Conservation (phyloP, 805 yeast species). For the Metschnikowia continentalis region DNA sequence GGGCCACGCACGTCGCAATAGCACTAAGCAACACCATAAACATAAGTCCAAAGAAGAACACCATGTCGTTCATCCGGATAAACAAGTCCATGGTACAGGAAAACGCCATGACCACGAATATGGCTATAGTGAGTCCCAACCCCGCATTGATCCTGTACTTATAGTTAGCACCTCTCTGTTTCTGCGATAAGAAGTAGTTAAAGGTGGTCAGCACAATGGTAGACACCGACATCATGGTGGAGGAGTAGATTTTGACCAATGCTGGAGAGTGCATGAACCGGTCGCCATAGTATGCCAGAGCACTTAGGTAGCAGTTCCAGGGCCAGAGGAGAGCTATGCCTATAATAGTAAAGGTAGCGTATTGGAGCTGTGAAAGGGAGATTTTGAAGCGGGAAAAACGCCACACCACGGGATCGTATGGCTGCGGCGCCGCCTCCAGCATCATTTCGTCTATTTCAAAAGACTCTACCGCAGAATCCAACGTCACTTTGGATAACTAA, state of each 20-base stretch:
- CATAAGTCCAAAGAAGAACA: conserved; percentile 56
- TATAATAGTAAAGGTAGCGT: conserved; percentile 57
- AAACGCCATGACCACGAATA: conserved; percentile 56
- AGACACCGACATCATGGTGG: conserved; percentile 85
- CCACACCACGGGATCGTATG: conserved; percentile 22
- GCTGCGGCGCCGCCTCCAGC: conserved; percentile 1
- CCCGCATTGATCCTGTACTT: conserved; percentile 57
- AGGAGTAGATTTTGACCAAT: conserved; percentile 59
- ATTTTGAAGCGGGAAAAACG: conserved; percentile 7
- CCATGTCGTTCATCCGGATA: conserved; percentile 31
- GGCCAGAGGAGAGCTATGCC: conserved; percentile 92
- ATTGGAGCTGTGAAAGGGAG: conserved; percentile 35
- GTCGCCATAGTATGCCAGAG: conserved; percentile 72
- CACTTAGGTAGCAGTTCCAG: conserved; percentile 84
- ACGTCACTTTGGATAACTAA: not conserved
- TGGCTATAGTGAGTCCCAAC: conserved; percentile 48
- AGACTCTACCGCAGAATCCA: not conserved
- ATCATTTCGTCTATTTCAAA: conserved; percentile 10
- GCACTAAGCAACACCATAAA: conserved; percentile 60
- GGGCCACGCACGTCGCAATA: conserved; percentile 75
- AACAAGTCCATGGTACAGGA: conserved; percentile 40
- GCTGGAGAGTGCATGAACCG: conserved; percentile 50
- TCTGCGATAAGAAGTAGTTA: conserved; percentile 60
- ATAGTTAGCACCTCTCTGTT: conserved; percentile 60
- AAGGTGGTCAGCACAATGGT: conserved; percentile 61